phyloP scores from a whole-genome alignment of 2,329 filamentous ascomycete species.

The Epicoccum nigrum region DNA sequence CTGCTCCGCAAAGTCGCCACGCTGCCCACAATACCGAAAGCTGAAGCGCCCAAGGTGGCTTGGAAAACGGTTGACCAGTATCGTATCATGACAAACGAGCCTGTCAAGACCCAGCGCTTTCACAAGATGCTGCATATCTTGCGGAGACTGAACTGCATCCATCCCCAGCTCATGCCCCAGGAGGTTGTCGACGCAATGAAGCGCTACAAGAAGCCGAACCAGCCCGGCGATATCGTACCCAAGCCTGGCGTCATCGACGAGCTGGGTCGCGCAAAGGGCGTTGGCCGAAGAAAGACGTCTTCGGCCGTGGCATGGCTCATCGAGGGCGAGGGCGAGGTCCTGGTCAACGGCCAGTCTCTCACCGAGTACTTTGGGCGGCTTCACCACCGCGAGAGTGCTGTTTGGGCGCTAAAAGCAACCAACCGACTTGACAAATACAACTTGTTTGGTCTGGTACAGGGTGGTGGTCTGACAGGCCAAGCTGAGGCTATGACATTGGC shows the following conservation, averaged over 20 bases:
- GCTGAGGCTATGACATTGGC: constrained; percentile 93
- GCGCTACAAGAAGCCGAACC: constrained; percentile 75
- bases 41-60: constrained; percentile 72
- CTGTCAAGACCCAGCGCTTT: constrained; percentile 71
- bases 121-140: constrained; percentile 76
- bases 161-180: constrained; percentile 74
- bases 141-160: constrained; percentile 82
- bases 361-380: constrained; percentile 81
- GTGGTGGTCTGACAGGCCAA: constrained; percentile 92
- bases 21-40: constrained; percentile 70
- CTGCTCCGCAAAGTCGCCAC: constrained; percentile 74
- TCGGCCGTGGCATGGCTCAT: constrained; percentile 85
- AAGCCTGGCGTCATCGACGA: constrained; percentile 73
- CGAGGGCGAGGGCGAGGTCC: constrained; percentile 87
- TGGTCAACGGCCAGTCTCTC: constrained; percentile 89
- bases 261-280: constrained; percentile 77
- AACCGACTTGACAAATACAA: constrained; percentile 94
- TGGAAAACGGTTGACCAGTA: constrained; percentile 85
- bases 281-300: constrained; percentile 87
- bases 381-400: constrained; percentile 91
- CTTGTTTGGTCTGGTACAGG: constrained; percentile 82
- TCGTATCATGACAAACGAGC: constrained; percentile 58
- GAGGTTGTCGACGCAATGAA: constrained; percentile 70
- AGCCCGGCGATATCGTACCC: constrained; percentile 69
- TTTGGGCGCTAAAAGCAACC: constrained; percentile 88